Conservation (phyloP, 202 grass and related monocot species). For the Dendrocalamus latiflorus region DNA sequence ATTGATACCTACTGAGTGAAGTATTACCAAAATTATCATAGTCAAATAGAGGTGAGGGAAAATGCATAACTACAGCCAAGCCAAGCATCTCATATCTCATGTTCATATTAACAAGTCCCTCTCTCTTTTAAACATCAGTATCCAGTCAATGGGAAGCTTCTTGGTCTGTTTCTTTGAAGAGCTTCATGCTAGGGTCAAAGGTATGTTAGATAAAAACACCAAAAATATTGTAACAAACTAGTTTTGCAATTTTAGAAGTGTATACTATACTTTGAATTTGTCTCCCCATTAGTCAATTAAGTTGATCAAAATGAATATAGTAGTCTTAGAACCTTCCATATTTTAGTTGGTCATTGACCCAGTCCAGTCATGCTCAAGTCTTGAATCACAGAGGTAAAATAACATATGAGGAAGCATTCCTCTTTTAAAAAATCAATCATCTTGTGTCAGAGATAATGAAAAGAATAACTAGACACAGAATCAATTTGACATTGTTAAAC, state of each 20-base stretch:
- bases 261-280: slow-evolving; percentile 17
- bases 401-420: slow-evolving; percentile 6
- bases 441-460: background rate
- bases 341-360: slow-evolving; percentile 9
- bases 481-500: slow-evolving; percentile 24
- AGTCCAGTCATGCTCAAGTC: background rate
- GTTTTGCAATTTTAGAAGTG: background rate
- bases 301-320: background rate
- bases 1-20: background rate
- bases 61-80: background rate
- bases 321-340: background rate
- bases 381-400: slow-evolving; percentile 9
- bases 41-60: background rate
- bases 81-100: slow-evolving; percentile 9
- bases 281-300: slow-evolving; percentile 2
- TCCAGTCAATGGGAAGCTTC: background rate
- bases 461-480: background rate
- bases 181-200: slow-evolving; percentile 9
- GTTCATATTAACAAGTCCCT: background rate
- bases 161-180: slow-evolving; percentile 5
- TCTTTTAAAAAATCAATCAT: background rate
- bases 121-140: background rate
- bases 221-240: background rate
- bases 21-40: background rate
- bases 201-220: background rate